phyloP scores from a whole-genome alignment of 345 rosid genomes.

The Boechera divaricarpa region DNA sequence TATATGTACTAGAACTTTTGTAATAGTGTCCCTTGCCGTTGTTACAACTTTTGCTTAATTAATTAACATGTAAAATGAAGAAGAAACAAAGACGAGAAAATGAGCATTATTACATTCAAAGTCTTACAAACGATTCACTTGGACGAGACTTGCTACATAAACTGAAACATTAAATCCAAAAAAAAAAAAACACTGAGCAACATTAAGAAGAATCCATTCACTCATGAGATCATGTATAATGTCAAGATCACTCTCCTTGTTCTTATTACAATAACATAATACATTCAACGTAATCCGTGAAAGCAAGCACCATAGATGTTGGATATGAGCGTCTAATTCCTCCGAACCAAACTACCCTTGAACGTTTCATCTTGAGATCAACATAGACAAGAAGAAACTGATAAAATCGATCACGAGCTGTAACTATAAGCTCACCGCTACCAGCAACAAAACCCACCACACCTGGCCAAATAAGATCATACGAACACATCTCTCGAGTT shows the following conservation, averaged over 20 bases:
- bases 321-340: neutral
- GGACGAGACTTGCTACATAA: too few relatives aligned
- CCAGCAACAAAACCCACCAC: conserved; percentile 2
- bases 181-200: neutral
- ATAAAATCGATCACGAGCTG: neutral
- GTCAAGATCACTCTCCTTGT: neutral
- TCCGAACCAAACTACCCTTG: neutral
- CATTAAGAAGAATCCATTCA: neutral
- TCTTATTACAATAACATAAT: neutral
- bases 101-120: too few relatives aligned
- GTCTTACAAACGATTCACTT: too few relatives aligned
- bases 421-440: neutral
- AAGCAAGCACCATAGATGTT: neutral
- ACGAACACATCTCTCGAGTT: neutral
- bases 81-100: neutral
- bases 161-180: too few relatives aligned
- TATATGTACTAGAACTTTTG: neutral
- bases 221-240: neutral
- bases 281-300: conserved; percentile 6
- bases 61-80: neutral
- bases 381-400: neutral
- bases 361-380: neutral
- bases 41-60: neutral
- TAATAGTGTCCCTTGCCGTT: neutral
- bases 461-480: neutral